Evolutionary conservation across 1,284 basidiomycete genomes (phyloP).

Genomic region (Moesziomyces parantarcticus): DNA sequence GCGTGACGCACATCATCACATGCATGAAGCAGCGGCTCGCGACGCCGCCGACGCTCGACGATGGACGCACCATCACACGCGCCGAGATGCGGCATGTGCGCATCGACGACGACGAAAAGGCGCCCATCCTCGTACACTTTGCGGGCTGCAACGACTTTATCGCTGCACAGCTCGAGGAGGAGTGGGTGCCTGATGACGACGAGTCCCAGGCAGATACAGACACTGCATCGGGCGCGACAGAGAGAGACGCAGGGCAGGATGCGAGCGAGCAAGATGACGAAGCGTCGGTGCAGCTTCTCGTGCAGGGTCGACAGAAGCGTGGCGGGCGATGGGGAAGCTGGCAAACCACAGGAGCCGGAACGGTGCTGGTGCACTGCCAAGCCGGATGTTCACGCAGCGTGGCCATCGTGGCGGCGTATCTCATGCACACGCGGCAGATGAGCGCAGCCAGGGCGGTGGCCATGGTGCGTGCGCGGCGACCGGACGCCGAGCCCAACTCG

Average conservation of each 20-base stretch:
- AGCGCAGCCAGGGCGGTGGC: slow-evolving; percentile 63
- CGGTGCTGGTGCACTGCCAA: slow-evolving; percentile 69
- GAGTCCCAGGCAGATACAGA: neutral
- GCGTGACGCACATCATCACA: slow-evolving; percentile 56
- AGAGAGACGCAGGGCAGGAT: neutral
- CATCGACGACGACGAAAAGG: slow-evolving; percentile 67
- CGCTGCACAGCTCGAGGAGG: slow-evolving; percentile 47
- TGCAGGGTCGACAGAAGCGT: slow-evolving; percentile 40
- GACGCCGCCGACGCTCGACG: slow-evolving; percentile 33
- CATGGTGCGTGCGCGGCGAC: slow-evolving; percentile 57
- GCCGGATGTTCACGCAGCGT: slow-evolving; percentile 67
- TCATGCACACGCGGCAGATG: slow-evolving; percentile 65
- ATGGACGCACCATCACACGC: slow-evolving; percentile 45
- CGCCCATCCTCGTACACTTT: slow-evolving; percentile 68
- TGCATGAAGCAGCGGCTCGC: slow-evolving; percentile 59
- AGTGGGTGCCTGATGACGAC: slow-evolving; percentile 40
- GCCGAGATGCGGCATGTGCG: slow-evolving; percentile 62
- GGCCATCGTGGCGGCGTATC: slow-evolving; percentile 67
- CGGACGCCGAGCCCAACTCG: slow-evolving; percentile 64
- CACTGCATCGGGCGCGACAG: too few species aligned
- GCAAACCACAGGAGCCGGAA: slow-evolving; percentile 51
- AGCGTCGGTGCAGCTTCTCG: slow-evolving; percentile 23
- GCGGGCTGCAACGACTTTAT: slow-evolving; percentile 63
- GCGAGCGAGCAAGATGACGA: neutral
- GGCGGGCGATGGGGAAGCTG: slow-evolving; percentile 46